phyloP scores from a whole-genome alignment of 352 stramenopile genomes.

The Phytophthora citricola region DNA sequence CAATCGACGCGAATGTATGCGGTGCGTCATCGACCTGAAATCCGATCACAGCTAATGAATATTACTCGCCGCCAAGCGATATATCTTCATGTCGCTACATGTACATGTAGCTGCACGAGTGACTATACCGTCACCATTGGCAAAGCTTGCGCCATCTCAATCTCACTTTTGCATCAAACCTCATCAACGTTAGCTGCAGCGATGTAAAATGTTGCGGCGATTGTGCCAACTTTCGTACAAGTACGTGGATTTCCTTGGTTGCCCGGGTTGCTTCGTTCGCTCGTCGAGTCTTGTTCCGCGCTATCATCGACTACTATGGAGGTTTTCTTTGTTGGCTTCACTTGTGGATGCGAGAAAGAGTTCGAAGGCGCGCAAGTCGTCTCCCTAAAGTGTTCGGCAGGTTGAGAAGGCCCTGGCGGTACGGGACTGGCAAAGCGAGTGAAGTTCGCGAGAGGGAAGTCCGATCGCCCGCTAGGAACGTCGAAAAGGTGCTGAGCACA shows the following conservation, averaged over 20 bases:
- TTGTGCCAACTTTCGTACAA: not conserved
- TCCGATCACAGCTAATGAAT: constrained; percentile 6
- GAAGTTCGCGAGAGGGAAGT: constrained; percentile 19
- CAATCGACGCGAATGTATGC: constrained; percentile 8
- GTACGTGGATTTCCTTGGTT: constrained; percentile 12
- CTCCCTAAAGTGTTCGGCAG: constrained; percentile 26
- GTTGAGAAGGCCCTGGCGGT: constrained; percentile 9
- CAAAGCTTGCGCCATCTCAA: too few species aligned
- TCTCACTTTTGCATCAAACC: too few species aligned
- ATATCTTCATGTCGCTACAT: constrained; percentile 9
- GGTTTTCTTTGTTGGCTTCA: not conserved
- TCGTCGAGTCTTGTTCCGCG: constrained; percentile 4
- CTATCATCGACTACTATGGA: not conserved
- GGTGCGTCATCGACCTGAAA: constrained; percentile 5
- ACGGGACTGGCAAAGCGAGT: constrained; percentile 15
- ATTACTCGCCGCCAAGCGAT: not conserved
- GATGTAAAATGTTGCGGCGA: too few species aligned
- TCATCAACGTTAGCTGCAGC: too few species aligned
- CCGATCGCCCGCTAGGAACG: constrained; percentile 28
- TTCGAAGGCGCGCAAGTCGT: constrained; percentile 24
- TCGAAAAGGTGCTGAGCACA: constrained; percentile 39
- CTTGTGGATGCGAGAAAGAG: constrained; percentile 15
- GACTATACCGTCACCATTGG: too few species aligned
- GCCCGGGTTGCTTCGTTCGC: constrained; percentile 22
- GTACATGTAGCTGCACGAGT: not conserved